A percentile compares a stretch with the other conserved stretches of the same genome.
phyloP scores from a whole-genome alignment of 2,329 filamentous ascomycete genomes.

The Penicillium sp. region DNA sequence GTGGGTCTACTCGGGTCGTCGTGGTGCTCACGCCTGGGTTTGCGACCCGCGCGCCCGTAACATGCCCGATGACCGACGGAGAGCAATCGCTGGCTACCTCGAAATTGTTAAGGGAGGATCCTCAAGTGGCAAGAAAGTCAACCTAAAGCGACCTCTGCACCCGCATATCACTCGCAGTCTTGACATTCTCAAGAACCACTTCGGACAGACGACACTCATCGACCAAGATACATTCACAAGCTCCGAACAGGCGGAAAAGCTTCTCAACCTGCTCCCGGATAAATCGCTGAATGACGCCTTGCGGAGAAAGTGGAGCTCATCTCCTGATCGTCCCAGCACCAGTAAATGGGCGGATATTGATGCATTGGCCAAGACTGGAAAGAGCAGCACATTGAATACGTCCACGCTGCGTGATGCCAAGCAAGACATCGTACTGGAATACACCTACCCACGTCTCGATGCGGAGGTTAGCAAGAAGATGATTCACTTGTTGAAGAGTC shows the following conservation, averaged over 20 bases:
- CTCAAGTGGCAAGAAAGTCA: constrained; percentile 83
- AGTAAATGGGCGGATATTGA: constrained; percentile 97
- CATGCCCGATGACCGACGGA: constrained; percentile 82
- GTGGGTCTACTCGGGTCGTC: constrained; percentile 97
- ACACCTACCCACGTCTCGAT: constrained; percentile 95
- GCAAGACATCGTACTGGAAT: constrained; percentile 94
- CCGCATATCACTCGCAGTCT: constrained; percentile 86
- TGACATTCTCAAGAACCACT: constrained; percentile 79
- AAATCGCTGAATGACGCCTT: constrained; percentile 73
- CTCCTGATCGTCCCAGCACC: constrained; percentile 71
- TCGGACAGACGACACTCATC: constrained; percentile 76
- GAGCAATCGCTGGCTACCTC: constrained; percentile 83
- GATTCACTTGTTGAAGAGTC: constrained; percentile 95
- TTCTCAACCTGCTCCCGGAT: constrained; percentile 85
- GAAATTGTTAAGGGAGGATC: constrained; percentile 86
- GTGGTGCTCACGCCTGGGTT: constrained; percentile 97
- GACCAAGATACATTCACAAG: constrained; percentile 83
- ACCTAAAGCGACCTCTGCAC: constrained; percentile 79
- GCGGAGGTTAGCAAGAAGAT: constrained; percentile 97
- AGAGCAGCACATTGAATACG: constrained; percentile 69
- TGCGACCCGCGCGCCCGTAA: constrained; percentile 84
- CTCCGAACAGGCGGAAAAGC: constrained; percentile 68
- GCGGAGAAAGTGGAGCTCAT: constrained; percentile 85
- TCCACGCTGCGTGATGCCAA: constrained; percentile 81
- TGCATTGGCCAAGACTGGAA: constrained; percentile 73